phyloP scores from a whole-genome alignment of 192 early-diverging fungal species.

The Gryganskiella cystojenkinii region DNA sequence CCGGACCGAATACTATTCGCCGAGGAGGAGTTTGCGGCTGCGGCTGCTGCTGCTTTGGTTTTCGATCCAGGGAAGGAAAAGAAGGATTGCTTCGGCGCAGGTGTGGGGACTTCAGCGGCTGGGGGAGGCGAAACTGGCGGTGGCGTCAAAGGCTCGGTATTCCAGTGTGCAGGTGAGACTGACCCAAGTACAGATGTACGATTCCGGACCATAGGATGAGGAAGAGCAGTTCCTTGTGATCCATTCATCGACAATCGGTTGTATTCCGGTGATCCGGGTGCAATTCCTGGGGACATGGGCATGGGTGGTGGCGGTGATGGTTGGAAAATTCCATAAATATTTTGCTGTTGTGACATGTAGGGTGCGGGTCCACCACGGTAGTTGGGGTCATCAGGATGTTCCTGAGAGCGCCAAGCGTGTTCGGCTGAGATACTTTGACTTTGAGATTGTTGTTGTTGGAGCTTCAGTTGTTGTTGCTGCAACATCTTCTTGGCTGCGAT shows the following conservation, averaged over 20 bases:
- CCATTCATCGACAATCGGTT: constrained; percentile 33
- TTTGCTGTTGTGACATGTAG: constrained; percentile 39
- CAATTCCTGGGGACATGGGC: no score
- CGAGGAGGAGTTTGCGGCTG: constrained; percentile 3
- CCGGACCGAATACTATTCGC: constrained; percentile 21
- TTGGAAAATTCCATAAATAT: constrained; percentile 40
- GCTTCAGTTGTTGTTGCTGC: constrained; percentile 55
- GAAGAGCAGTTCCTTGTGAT: constrained; percentile 27
- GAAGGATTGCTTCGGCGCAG: constrained; percentile 33
- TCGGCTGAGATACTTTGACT: constrained; percentile 40
- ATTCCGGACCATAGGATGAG: constrained; percentile 47
- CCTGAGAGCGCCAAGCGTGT: constrained; percentile 32
- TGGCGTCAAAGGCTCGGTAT: constrained; percentile 45
- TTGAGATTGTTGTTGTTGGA: constrained; percentile 47
- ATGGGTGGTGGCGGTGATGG: constrained; percentile 41
- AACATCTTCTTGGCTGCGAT: constrained; percentile 65
- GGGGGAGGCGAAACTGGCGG: constrained; percentile 47
- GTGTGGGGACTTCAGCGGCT: constrained; percentile 4
- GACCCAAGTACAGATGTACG: constrained; percentile 29
- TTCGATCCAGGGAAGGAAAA: constrained; percentile 50
- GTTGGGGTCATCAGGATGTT: background rate
- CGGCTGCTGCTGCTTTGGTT: constrained; percentile 24
- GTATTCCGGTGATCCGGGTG: constrained; percentile 34
- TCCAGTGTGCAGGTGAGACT: constrained; percentile 37
- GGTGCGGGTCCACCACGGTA: background rate